These are phyloP conservation scores for Sporothrix curviconia DNA, from an alignment of 2,329 filamentous ascomycete species.

Conservation along the genomic window DNA sequence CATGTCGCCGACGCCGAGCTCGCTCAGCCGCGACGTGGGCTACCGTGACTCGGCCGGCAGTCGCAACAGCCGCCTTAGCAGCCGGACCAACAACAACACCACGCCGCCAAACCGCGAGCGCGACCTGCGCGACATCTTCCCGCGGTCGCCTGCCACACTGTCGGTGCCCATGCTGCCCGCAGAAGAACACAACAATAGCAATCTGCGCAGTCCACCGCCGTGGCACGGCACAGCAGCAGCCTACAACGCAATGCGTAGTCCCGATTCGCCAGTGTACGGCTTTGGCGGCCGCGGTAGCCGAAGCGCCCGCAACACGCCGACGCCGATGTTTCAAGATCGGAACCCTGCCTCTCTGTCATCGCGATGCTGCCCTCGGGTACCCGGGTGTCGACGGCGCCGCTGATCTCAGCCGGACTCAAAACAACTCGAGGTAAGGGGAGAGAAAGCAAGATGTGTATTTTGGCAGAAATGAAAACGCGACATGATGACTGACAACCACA, in stretches of 20 bases:
- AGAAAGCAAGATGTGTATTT: no score
- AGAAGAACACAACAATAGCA: neutral
- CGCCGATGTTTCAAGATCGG: neutral
- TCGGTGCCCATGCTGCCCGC: conserved; percentile 5
- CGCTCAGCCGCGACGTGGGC: neutral
- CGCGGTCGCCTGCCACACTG: neutral
- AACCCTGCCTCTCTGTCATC: neutral
- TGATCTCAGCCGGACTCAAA: neutral
- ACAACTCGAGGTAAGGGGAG: neutral
- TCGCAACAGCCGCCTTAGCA: neutral
- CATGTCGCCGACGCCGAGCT: neutral
- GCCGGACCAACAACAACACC: neutral
- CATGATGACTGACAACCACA: neutral
- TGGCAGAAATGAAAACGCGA: no score
- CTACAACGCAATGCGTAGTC: neutral
- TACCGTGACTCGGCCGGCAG: neutral
- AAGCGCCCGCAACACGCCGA: neutral
- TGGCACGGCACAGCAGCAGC: neutral
- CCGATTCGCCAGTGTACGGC: neutral
- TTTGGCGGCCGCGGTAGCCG: conserved; percentile 5
- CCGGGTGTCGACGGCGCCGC: neutral
- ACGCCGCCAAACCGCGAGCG: neutral
- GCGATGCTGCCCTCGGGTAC: neutral
- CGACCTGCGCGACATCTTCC: neutral
- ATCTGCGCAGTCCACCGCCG: no score